Conservation (phyloP, 768 basidiomycete species). For the Rhodocollybia butyracea region DNA sequence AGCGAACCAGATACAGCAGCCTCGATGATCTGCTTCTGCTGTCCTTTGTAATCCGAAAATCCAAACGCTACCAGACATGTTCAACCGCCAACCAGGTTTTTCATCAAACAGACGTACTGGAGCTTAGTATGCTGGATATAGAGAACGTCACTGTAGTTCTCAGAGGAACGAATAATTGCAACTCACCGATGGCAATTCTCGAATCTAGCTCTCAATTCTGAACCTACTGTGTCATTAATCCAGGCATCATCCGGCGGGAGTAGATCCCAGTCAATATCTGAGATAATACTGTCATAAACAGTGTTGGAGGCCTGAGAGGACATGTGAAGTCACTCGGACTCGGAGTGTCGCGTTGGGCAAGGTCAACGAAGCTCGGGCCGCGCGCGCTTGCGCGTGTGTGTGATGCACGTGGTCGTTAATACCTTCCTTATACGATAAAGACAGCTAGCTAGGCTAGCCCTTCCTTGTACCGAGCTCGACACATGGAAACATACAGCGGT, state of each 20-base stretch:
- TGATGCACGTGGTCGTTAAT: too few species aligned
- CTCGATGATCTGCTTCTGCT: slow-evolving; percentile 73
- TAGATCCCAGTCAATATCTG: too few species aligned
- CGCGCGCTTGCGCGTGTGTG: too few species aligned
- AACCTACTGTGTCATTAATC: not conserved
- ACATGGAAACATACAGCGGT: too few species aligned
- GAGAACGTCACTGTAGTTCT: not conserved
- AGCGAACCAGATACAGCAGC: slow-evolving; percentile 60
- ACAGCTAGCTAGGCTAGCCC: too few species aligned
- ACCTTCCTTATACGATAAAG: too few species aligned
- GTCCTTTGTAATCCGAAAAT: slow-evolving; percentile 66
- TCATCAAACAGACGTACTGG: not conserved
- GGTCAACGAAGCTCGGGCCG: too few species aligned
- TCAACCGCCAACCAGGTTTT: not conserved
- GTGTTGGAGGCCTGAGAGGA: too few species aligned
- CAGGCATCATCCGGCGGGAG: not conserved
- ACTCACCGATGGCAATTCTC: slow-evolving; percentile 17
- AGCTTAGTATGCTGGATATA: not conserved
- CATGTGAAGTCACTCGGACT: too few species aligned
- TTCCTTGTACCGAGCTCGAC: too few species aligned
- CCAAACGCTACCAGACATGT: slow-evolving; percentile 53
- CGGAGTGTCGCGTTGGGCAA: too few species aligned
- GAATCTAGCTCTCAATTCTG: slow-evolving; percentile 12
- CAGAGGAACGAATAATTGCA: not conserved
- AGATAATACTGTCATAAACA: too few species aligned